Evolutionary conservation across 495 filamentous ascomycete genomes (phyloP), one percentile per base, ranked within the genome.

Genomic region (Penicillium angulare): DNA sequence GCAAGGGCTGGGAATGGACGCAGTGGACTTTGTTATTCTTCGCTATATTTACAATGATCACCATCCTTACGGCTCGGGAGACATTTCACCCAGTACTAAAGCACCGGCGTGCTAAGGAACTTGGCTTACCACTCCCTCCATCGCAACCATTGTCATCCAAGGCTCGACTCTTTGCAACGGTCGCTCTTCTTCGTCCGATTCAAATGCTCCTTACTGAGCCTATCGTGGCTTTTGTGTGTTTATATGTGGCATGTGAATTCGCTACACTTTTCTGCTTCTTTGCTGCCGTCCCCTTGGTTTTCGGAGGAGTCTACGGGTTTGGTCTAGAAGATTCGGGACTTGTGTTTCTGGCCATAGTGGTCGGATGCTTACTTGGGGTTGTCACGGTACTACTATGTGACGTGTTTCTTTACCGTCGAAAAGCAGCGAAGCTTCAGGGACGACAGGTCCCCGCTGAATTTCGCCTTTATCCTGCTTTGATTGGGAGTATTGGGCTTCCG

Each of bases 191-290:
- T n/a, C 76, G 83, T 3, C 86, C 86, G 0, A 26, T 86, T 0
- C 63, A 76, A 36, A 88, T 89, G 86, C 68, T 88, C 27, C 27
- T 82, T 12, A 79, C 71, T 0, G 86, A 88, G 56, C 84, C 86
- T 4, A 86, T 88, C 47, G 85, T 88, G 32, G 60, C 69, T 20
- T 77, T 81, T 21, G 69, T 84, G 27, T 81, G 72, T 21, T 60
- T 88, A 9, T 89, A 89, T 60, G 71, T 76, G 2, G 71, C 77
- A 4, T 86, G 84, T 60, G 79, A 79, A 47, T 88, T 87, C 50
- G 76, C 75, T 6, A 78, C 84, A 1, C 74, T 89, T 3, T 88
- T 83, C 54, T 70, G 68, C 18, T 88, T 87, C 70, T 86, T 89
- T 52, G 81, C 81, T 10, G 82, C 82, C 0, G 75, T 86, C 20